Evolutionary conservation across 2,329 filamentous ascomycete genomes (phyloP), one percentile per base, ranked within the genome.

Genomic region (Pseudocercospora cruenta): DNA sequence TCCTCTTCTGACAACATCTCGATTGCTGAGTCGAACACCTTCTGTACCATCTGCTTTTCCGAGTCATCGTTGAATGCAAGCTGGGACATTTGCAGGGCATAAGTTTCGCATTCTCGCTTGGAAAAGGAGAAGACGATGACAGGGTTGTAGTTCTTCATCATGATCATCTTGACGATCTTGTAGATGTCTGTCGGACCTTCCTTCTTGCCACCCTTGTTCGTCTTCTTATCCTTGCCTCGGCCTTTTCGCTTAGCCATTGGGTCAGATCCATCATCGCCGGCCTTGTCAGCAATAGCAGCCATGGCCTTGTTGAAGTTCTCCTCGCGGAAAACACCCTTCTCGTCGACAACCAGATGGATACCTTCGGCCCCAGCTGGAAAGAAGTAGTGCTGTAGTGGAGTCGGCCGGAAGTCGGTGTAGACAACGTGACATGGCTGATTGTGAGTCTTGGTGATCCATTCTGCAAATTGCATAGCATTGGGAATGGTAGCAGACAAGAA

Each of bases 121-220:
- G 94, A 97, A 83, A 99, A 99, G 80, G 94, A 98, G 87, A 99
- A 99, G 45, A 99, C 93, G 77, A 99, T 99, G 74, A 98, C 95
- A 0, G 95, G 95, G 75, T 99, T 97, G 81, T 95, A 96, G 77
- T 91, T 95, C 82, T 94, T 97, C 81, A 92, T 86, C 90, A 99
- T 96, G 73, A 98, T 96, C 95, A 99, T 99, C 80, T 91, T 92
- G 71, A 99, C 91, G 74, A 99, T 97, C 84, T 97, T 98, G 83
- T 93, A 93, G 68, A 99, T 97, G 80, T 99, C 95, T 0, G 88
- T 89, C 14, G 88, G 82, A 28, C 86, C 88, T 67, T 90, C 86
- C 49, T 87, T 86, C 62, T 84, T 86, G n/a, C 91, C 91, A 58
- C 93, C 93, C 80, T 96, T 97, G 80, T 94, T 93, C 3, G 88